Percentiles rank a stretch among this genome's conserved stretches.
Conservation (phyloP, 2,329 filamentous ascomycete genomes). For the Pestalotiopsis sp. region DNA sequence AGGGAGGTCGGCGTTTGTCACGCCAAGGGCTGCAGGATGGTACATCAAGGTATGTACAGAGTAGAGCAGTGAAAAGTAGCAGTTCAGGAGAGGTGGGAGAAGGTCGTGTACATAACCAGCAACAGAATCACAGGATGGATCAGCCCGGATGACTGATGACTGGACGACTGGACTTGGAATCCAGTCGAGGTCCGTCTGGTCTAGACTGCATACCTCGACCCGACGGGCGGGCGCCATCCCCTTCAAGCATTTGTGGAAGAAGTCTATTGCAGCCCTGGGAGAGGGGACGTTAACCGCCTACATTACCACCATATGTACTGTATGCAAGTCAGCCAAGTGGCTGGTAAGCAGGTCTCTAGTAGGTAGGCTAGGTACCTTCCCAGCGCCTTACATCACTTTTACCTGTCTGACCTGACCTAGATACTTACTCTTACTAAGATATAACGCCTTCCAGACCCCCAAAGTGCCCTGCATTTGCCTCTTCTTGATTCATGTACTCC, state of each 20-base stretch:
- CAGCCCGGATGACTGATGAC: too few relatives aligned
- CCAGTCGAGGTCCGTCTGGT: not conserved
- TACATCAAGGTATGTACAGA: not conserved
- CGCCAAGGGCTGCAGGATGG: not conserved
- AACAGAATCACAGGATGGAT: not conserved
- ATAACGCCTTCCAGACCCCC: not conserved
- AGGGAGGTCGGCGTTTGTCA: not conserved
- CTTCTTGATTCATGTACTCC: not conserved
- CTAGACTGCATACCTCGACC: not conserved
- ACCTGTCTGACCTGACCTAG: not conserved
- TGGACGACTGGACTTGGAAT: not conserved
- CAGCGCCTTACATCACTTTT: not conserved
- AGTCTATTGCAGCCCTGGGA: too few relatives aligned
- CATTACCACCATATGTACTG: too few relatives aligned
- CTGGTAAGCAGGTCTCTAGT: too few relatives aligned
- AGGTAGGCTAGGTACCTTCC: not conserved
- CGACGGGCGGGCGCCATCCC: too few relatives aligned
- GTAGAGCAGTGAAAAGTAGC: too few relatives aligned
- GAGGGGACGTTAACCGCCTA: not conserved
- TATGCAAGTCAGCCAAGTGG: too few relatives aligned
- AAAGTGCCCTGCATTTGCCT: not conserved
- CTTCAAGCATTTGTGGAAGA: too few relatives aligned
- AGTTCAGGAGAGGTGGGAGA: not conserved
- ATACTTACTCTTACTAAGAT: not conserved
- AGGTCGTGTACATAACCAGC: not conserved